Conservation (phyloP, 2,329 filamentous ascomycete genomes). For the Neofusicoccum ribis region DNA sequence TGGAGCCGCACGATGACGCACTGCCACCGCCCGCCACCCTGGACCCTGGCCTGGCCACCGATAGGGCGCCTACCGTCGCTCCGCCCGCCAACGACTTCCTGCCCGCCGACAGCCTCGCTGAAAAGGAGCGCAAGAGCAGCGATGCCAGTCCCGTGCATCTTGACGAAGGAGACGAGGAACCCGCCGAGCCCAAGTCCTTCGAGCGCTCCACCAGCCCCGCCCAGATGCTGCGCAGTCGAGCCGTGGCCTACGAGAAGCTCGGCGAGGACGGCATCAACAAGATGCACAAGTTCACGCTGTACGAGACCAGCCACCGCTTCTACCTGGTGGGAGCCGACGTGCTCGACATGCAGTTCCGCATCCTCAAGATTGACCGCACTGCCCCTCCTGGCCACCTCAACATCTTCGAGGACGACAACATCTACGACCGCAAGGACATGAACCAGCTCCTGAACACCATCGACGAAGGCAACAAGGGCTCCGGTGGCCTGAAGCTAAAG, state of each 20-base stretch:
- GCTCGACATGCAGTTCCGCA: slow-evolving; percentile 82
- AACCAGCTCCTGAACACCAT: slow-evolving; percentile 90
- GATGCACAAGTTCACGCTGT: slow-evolving; percentile 98
- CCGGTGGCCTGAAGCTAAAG: slow-evolving; percentile 84
- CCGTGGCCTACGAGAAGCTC: slow-evolving; percentile 42
- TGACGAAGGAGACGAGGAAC: slow-evolving; percentile 45
- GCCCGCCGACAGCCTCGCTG: background rate
- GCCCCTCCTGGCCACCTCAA: slow-evolving; percentile 75
- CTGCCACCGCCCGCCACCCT: background rate
- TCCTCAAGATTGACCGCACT: slow-evolving; percentile 92
- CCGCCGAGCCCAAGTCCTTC: slow-evolving; percentile 39
- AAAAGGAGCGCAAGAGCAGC: background rate
- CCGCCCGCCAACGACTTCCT: slow-evolving; percentile 19
- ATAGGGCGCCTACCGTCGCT: slow-evolving; percentile 1
- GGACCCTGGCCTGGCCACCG: slow-evolving; percentile 12
- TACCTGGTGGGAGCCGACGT: slow-evolving; percentile 94
- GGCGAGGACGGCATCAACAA: slow-evolving; percentile 45
- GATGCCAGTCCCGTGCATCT: slow-evolving; percentile 28
- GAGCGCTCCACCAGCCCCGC: slow-evolving; percentile 42
- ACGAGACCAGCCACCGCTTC: slow-evolving; percentile 90
- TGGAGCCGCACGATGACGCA: slow-evolving; percentile 13
- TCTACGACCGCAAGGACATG: slow-evolving; percentile 92
- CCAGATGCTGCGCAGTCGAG: slow-evolving; percentile 38
- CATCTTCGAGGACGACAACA: slow-evolving; percentile 90
- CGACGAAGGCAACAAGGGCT: slow-evolving; percentile 88